Base-by-base conservation (phyloP, 2,329 filamentous ascomycete genomes). In the Ophiostoma ips region DNA sequence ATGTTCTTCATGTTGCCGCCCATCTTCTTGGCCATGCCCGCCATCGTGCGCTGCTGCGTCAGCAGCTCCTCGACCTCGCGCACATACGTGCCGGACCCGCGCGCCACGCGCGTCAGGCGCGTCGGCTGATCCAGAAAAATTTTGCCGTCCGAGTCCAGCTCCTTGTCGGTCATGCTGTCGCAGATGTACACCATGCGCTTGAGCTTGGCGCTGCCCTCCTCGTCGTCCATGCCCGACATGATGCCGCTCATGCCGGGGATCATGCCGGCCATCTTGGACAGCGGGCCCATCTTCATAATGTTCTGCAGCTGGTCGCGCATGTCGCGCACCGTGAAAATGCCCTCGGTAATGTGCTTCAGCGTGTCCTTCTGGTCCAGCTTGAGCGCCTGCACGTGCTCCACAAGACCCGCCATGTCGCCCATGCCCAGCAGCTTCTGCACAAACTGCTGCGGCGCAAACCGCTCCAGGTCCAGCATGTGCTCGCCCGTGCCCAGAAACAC, bases 121-220 rank as follows among this genome's bases (percentile, higher is more conserved):
- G 84, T 86, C 1, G 92, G 92, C 62, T 96, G 86, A 19, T 95
- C 87, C 52, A 94, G 78, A 57, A 98, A 90, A 55, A 94, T 79
- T 67, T 94, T 95, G 63, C 92, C 92, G 60, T 98, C 90, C 40
- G 84, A 86, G 65, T 98, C 90, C 18, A 98, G 79, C 64, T 98
- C 92, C 63, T 94, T 94, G 19, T 86, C 79, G 0, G 90, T 96
- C 92, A 98, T 98, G 55, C 84, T 90, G 69, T 98, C 92, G 70
- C 89, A 95, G 53, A 98, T 95, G 70, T 94, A 96, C 58, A 98
- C 87, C 92, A 98, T 98, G 55, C 92, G 83, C 68, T 94, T 94
- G 24, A 98, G 76, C 68, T 96, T 95, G 59, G 83, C 71, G 50
- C 82, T 81, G n/a, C 90, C 90, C 62, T 96, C 92, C 61, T 96